A percentile compares a stretch with the other conserved stretches of the same genome.
phyloP scores from a whole-genome alignment of 2,329 filamentous ascomycete species.

The Colletotrichum trifolii region DNA sequence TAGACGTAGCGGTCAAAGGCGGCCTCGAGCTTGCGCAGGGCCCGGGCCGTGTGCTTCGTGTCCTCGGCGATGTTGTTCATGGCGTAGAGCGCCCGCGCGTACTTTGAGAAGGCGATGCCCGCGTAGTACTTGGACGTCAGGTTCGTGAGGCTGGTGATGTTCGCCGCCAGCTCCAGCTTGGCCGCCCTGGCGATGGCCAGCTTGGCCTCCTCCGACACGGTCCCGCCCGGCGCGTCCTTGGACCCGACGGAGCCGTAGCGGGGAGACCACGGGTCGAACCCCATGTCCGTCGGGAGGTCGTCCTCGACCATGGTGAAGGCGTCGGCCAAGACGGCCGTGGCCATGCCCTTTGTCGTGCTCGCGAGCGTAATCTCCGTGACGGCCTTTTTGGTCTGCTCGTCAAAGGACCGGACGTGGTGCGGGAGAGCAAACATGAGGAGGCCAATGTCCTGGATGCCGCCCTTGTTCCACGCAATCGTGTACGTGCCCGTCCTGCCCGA shows the following conservation, averaged over 20 bases:
- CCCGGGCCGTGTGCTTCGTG: constrained; percentile 59
- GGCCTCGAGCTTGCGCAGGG: constrained; percentile 65
- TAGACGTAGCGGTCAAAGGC: constrained; percentile 68
- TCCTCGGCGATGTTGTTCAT: constrained; percentile 68
- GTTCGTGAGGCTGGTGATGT: constrained; percentile 73
- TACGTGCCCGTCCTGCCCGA: constrained; percentile 71
- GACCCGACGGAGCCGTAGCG: constrained; percentile 68
- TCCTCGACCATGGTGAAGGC: constrained; percentile 77
- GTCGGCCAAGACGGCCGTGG: constrained; percentile 74
- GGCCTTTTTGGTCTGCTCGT: constrained; percentile 57
- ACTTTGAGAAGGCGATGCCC: constrained; percentile 79
- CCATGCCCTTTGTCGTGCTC: constrained; percentile 83
- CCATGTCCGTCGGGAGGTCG: constrained; percentile 73
- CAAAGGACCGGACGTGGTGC: constrained; percentile 79
- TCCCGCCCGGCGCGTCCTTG: constrained; percentile 48
- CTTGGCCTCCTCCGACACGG: constrained; percentile 59
- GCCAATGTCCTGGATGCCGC: constrained; percentile 62
- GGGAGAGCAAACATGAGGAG: constrained; percentile 83
- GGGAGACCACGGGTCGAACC: constrained; percentile 57
- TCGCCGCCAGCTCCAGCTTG: constrained; percentile 72
- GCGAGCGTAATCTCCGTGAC: constrained; percentile 67
- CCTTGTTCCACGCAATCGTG: constrained; percentile 72
- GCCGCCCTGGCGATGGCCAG: constrained; percentile 66
- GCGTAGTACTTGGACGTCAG: constrained; percentile 85
- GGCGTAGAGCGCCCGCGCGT: constrained; percentile 71